A percentile compares a stretch with the other conserved stretches of the same genome.
phyloP scores from a whole-genome alignment of 768 basidiomycete genomes.

The Podaxis sp. region DNA sequence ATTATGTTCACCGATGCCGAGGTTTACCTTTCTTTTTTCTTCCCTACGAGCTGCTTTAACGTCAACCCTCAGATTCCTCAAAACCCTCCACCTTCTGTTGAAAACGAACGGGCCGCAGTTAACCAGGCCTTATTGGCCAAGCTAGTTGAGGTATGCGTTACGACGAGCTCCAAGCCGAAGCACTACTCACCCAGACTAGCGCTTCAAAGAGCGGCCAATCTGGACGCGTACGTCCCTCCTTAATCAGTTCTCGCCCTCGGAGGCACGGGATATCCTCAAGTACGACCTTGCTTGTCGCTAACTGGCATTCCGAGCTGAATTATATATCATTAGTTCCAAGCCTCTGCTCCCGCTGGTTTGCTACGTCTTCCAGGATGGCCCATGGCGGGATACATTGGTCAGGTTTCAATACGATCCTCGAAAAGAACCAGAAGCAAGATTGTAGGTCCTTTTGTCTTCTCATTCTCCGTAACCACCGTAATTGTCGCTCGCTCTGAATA shows the following conservation, averaged over 20 bases:
- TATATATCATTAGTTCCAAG: constrained; percentile 58
- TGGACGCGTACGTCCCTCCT: constrained; percentile 88
- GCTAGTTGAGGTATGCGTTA: constrained; percentile 44
- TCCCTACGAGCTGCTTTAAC: background rate
- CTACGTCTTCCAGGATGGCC: constrained; percentile 91
- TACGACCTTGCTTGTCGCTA: constrained; percentile 28
- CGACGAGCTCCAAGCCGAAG: background rate
- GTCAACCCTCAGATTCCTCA: constrained; percentile 51
- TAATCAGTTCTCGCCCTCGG: constrained; percentile 69
- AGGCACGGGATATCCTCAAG: constrained; percentile 75
- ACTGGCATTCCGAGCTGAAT: background rate
- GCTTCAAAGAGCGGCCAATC: constrained; percentile 71
- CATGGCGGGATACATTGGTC: constrained; percentile 87
- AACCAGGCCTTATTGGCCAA: constrained; percentile 51
- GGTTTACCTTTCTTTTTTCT: constrained; percentile 17
- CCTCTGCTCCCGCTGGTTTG: constrained; percentile 72
- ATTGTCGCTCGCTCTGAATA: constrained; percentile 24
- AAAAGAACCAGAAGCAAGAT: constrained; percentile 60
- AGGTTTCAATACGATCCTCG: constrained; percentile 90
- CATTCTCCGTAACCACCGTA: background rate
- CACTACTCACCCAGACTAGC: constrained; percentile 31
- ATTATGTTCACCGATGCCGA: constrained; percentile 61
- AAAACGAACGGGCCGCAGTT: constrained; percentile 51
- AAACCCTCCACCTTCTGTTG: constrained; percentile 56
- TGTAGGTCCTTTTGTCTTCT: constrained; percentile 45